These are phyloP conservation scores for Calonectria montana DNA, from an alignment of 2,329 filamentous ascomycete species.

Conservation along the genomic window DNA sequence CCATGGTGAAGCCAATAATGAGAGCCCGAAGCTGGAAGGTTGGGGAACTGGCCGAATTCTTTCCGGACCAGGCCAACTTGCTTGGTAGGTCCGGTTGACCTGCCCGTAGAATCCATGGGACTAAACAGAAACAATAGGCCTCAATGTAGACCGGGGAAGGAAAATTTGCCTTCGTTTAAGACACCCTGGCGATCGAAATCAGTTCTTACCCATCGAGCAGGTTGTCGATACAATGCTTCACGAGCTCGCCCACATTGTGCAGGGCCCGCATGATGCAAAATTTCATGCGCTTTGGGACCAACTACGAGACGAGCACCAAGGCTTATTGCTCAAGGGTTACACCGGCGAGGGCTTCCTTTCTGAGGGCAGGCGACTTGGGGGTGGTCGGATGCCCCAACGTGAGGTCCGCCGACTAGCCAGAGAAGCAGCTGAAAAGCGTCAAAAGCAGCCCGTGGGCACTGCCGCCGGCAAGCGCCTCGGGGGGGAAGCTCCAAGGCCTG, in stretches of 20 bases:
- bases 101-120: background rate
- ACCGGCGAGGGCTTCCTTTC: constrained; percentile 91
- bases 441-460: constrained; percentile 66
- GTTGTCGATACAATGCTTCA: constrained; percentile 94
- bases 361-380: constrained; percentile 79
- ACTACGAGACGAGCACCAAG: constrained; percentile 85
- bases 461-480: constrained; percentile 80
- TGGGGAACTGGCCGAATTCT: constrained; percentile 84
- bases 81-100: constrained; percentile 63
- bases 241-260: constrained; percentile 89
- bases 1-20: constrained; percentile 95
- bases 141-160: constrained; percentile 82
- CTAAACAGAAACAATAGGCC: constrained; percentile 55
- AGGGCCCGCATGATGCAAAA: constrained; percentile 82
- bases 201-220: constrained; percentile 84
- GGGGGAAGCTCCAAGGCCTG: constrained; percentile 64
- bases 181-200: constrained; percentile 76
- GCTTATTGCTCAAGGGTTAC: constrained; percentile 82
- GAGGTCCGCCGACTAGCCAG: constrained; percentile 82
- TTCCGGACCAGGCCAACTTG: constrained; percentile 78
- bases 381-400: constrained; percentile 69
- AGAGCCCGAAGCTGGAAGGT: constrained; percentile 86
- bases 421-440: constrained; percentile 78
- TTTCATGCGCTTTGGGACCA: constrained; percentile 93
- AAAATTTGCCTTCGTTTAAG: constrained; percentile 87